phyloP scores from a whole-genome alignment of 169 alveolate species.

The Babesia gibsoni region DNA sequence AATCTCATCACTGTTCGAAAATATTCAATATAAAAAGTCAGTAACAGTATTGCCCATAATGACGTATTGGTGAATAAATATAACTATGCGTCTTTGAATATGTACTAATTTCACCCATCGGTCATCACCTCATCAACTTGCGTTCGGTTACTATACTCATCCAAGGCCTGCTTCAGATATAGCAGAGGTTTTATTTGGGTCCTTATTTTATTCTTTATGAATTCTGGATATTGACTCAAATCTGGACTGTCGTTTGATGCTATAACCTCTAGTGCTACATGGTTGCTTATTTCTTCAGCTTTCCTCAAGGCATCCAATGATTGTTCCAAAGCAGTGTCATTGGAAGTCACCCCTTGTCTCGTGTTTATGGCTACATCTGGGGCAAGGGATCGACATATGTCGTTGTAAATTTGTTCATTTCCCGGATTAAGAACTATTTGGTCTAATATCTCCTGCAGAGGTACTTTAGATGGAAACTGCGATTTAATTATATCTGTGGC shows the following conservation, averaged over 20 bases:
- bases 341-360: background rate
- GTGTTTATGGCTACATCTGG: background rate
- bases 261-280: background rate
- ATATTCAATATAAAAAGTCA: no score
- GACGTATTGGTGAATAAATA: background rate
- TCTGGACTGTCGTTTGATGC: background rate
- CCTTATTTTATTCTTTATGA: slow-evolving; percentile 3
- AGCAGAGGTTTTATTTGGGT: slow-evolving; percentile 25
- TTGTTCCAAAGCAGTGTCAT: background rate
- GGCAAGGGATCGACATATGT: background rate
- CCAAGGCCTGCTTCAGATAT: slow-evolving; percentile 24
- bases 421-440: background rate
- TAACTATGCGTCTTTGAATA: background rate
- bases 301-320: background rate
- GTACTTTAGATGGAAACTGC: background rate
- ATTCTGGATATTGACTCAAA: background rate
- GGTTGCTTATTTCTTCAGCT: slow-evolving; percentile 16
- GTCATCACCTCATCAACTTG: background rate
- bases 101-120: background rate
- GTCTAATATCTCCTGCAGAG: slow-evolving; percentile 3
- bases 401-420: background rate
- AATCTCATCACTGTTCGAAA: no score
- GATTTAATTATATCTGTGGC: background rate
- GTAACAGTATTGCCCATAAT: no score
- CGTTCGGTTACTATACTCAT: slow-evolving; percentile 4